Evolutionary conservation across 768 basidiomycete genomes (phyloP).

Genomic region (Jaapia argillacea): DNA sequence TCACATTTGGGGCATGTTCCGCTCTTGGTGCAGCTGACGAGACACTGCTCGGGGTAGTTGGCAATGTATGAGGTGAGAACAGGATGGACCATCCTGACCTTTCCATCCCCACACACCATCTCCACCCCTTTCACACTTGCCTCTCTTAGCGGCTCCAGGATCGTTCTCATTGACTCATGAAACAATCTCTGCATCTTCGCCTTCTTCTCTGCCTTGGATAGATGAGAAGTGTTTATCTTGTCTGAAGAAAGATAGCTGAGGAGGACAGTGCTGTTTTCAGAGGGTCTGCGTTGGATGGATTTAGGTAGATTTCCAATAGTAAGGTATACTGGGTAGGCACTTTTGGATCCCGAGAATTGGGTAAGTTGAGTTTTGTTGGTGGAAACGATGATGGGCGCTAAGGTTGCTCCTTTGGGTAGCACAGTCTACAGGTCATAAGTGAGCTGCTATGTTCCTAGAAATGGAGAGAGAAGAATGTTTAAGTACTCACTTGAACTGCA

Average conservation of each 20-base stretch:
- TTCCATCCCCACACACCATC: conserved; percentile 10
- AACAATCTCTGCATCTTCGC: conserved; percentile 10
- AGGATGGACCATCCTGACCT: conserved; percentile 8
- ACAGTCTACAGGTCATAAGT: not conserved
- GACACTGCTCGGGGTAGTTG: conserved; percentile 15
- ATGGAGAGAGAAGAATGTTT: not conserved
- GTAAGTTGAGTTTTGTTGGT: conserved; percentile 11
- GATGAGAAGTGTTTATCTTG: not conserved
- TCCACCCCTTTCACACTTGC: conserved; percentile 12
- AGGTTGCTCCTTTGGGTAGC: conserved; percentile 4
- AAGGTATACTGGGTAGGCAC: conserved; percentile 11
- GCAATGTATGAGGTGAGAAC: conserved; percentile 16
- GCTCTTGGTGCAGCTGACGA: conserved; percentile 9
- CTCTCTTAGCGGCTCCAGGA: conserved; percentile 10
- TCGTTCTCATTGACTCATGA: conserved; percentile 11
- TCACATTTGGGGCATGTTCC: conserved; percentile 9
- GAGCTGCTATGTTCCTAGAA: not conserved
- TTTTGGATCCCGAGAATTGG: conserved; percentile 9
- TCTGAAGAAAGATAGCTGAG: conserved; percentile 10
- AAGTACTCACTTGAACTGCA: conserved; percentile 6
- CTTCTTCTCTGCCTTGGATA: conserved; percentile 3
- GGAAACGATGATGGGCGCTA: conserved; percentile 9
- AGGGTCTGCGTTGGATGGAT: not conserved
- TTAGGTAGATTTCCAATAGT: conserved; percentile 10
- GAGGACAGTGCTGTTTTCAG: conserved; percentile 1